A percentile compares a stretch with the other conserved stretches of the same genome.
phyloP scores from a whole-genome alignment of 768 basidiomycete species.

The Asterophora parasitica region DNA sequence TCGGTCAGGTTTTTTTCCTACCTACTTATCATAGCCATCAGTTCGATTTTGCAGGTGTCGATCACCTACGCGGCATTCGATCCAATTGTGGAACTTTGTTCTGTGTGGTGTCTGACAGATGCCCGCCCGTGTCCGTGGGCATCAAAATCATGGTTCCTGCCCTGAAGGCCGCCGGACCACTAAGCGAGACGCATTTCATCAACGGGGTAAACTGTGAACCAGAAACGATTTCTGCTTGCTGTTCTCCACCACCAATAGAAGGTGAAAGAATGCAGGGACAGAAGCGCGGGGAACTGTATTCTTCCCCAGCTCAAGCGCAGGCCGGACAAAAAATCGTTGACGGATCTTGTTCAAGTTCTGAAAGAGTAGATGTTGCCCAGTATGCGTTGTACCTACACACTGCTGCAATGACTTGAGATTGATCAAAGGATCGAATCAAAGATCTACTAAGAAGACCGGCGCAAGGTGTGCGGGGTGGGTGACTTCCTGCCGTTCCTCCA shows the following conservation, averaged over 20 bases:
- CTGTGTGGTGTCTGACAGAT: background rate
- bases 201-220: background rate
- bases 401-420: background rate
- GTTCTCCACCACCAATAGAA: conserved; percentile 7
- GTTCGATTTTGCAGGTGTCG: background rate
- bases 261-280: conserved; percentile 6
- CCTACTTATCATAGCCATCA: conserved; percentile 15
- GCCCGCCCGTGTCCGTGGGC: background rate
- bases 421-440: conserved; percentile 10
- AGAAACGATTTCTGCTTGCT: background rate
- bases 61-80: conserved; percentile 6
- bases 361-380: background rate
- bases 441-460: conserved; percentile 9
- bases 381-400: background rate
- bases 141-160: background rate
- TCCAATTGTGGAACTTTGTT: conserved; percentile 2
- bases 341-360: background rate
- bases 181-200: background rate
- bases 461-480: background rate
- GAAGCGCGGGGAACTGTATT: conserved; percentile 3
- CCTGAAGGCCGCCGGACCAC: background rate
- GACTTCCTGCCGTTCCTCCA: background rate
- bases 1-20: background rate
- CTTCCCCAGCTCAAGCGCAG: background rate
- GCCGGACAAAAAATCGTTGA: background rate